Evolutionary conservation across 2,329 filamentous ascomycete species (phyloP).

Genomic region (Truncatella angustata): DNA sequence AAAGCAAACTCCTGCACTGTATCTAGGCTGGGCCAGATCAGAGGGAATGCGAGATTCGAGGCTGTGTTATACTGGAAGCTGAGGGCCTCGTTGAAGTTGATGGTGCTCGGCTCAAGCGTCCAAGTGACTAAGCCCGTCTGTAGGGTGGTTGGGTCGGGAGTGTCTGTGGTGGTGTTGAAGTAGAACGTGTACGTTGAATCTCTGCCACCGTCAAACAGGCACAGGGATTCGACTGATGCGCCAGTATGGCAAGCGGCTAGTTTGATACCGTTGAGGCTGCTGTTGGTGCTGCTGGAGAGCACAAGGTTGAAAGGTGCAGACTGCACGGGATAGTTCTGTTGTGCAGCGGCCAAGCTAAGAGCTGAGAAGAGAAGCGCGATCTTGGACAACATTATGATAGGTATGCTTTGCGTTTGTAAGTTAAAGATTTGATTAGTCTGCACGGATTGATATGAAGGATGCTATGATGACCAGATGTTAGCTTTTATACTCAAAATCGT

Average conservation of each 20-base stretch:
- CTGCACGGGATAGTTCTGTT: conserved; percentile 15
- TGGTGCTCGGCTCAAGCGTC: conserved; percentile 14
- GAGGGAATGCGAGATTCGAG: conserved; percentile 20
- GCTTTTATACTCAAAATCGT: no score
- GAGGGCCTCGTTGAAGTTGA: conserved; percentile 16
- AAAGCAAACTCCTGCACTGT: conserved; percentile 14
- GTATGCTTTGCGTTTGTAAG: no score
- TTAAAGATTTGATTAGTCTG: no score
- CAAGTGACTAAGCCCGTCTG: conserved; percentile 15
- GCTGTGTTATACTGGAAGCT: conserved; percentile 16
- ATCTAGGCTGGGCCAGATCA: conserved; percentile 14
- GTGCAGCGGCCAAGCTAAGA: conserved; percentile 13
- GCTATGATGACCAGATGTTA: no score
- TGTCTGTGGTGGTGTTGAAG: conserved; percentile 15
- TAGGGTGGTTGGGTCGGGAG: conserved; percentile 9
- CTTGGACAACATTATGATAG: conserved; percentile 11
- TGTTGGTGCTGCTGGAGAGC: conserved; percentile 15
- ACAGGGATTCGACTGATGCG: conserved; percentile 17
- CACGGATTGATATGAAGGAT: no score
- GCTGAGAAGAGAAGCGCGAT: conserved; percentile 12
- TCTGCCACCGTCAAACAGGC: conserved; percentile 10
- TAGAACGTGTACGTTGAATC: conserved; percentile 16
- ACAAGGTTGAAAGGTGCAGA: conserved; percentile 21
- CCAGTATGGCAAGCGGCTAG: conserved; percentile 18
- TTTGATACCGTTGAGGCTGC: conserved; percentile 16